Evolutionary conservation across 2,329 filamentous ascomycete species (phyloP), one percentile per base, ranked within the genome.

Genomic region (Trichoderma guizhouense): DNA sequence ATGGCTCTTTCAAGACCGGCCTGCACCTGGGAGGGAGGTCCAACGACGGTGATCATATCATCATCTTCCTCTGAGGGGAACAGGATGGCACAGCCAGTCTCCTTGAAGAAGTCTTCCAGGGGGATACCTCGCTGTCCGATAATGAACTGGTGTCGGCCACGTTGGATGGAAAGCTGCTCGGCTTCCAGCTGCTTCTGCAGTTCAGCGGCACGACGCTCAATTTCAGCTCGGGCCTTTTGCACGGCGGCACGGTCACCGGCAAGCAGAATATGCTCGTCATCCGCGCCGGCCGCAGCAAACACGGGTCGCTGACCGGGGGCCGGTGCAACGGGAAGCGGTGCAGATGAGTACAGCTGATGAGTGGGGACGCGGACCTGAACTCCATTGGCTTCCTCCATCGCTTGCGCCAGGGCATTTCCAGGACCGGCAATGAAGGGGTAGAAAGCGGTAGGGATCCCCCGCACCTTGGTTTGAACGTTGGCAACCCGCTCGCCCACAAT

Each of bases 351-450:
- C 14, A 89, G 91, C 80, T 93, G 89, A 81, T 97, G 93, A 66
- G 92, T 87, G 57, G 96, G 96, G 61, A 99, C 91, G 71, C 93
- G 89, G 74, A 99, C 87, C 79, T 93, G 91, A 43, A 97, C 86
- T 73, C 93, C 93, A 74, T 91, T 92, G 73, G 88, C 88, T 80
- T 95, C 91, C 81, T 95, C 92, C 67, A 97, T 86, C 47, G 88
- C 87, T 74, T 89, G 86, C 70, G 93, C 83, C 65, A 89, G 84
- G 61, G 88, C 85, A 79, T 94, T 93, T 79, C 92, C 88, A 11
- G 91, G 89, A 63, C 94, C 94, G 28, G 94, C 92, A 81, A 99
- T 91, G 85, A 99, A 99, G 67, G 95, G 95, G 83, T 96, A 99
- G 82, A 96, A 97, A 80, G 97, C 94, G 30, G 94, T 89, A 8